Conservation (phyloP, 192 early-diverging fungal genomes). For the Podila clonocystis region DNA sequence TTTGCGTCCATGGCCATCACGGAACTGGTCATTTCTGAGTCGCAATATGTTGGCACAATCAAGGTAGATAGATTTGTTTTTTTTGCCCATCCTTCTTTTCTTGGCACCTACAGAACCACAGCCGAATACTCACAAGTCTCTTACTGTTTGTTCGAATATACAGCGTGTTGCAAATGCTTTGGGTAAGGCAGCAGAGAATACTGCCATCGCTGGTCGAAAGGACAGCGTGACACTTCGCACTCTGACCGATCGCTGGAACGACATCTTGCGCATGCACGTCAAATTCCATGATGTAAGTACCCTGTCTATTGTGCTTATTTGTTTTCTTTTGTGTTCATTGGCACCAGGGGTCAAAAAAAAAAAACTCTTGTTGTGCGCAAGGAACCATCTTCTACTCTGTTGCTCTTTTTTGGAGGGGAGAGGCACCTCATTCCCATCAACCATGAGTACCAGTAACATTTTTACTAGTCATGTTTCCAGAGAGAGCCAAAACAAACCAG, state of each 20-base stretch:
- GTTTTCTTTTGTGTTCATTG: neutral
- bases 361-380: neutral
- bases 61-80: constrained; percentile 11
- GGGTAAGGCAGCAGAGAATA: constrained; percentile 6
- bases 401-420: neutral
- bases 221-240: constrained; percentile 30
- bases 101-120: too few relatives aligned
- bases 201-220: constrained; percentile 13
- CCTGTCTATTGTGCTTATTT: neutral
- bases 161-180: constrained; percentile 23
- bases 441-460: too few relatives aligned
- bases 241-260: constrained; percentile 20
- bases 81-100: neutral
- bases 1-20: constrained; percentile 39
- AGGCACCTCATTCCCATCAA: too few relatives aligned
- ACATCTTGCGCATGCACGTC: constrained; percentile 16
- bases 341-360: neutral
- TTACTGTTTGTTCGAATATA: neutral
- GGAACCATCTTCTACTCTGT: neutral
- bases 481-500: too few relatives aligned
- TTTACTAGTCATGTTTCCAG: too few relatives aligned
- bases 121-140: too few relatives aligned
- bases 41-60: constrained; percentile 22
- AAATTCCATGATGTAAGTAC: constrained; percentile 46
- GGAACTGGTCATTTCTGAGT: constrained; percentile 36